Evolutionary conservation across 2,329 filamentous ascomycete genomes (phyloP).

Genomic region (Zymoseptoria brevis): DNA sequence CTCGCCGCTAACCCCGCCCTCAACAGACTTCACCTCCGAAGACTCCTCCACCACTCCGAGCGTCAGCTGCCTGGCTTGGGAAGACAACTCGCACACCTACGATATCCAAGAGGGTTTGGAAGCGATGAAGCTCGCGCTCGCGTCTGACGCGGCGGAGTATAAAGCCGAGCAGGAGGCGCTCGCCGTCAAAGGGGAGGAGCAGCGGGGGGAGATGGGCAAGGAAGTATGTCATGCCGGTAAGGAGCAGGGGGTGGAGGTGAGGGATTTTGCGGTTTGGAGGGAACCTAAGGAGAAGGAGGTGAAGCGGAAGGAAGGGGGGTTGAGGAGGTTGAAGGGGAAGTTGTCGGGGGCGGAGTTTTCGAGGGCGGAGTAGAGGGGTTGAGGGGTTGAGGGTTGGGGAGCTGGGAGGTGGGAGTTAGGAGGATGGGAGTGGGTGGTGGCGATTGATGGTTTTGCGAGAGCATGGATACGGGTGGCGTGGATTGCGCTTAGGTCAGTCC

Average conservation of each 20-base stretch:
- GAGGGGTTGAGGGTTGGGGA: not conserved
- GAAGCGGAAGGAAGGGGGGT: not conserved
- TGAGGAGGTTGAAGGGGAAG: not conserved
- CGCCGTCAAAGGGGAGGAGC: not conserved
- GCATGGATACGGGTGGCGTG: too few relatives aligned
- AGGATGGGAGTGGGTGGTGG: not conserved
- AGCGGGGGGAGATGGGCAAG: not conserved
- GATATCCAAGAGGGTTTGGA: not conserved
- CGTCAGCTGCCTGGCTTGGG: not conserved
- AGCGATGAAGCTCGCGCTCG: not conserved
- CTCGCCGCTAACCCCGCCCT: too few relatives aligned
- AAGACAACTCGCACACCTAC: not conserved
- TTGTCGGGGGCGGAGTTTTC: not conserved
- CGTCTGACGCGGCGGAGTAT: constrained; percentile 1
- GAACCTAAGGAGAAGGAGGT: not conserved
- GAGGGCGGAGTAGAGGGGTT: not conserved
- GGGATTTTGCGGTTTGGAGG: constrained; percentile 3
- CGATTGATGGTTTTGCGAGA: too few relatives aligned
- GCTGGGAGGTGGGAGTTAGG: not conserved
- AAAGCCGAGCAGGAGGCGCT: constrained; percentile 1
- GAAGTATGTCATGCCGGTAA: constrained; percentile 1
- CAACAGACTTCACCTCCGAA: not conserved
- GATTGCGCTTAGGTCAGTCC: too few relatives aligned
- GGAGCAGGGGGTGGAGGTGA: constrained; percentile 1
- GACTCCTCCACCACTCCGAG: too few relatives aligned